Base-by-base conservation (phyloP, 495 filamentous ascomycete species). In the Penicillium salamii region DNA sequence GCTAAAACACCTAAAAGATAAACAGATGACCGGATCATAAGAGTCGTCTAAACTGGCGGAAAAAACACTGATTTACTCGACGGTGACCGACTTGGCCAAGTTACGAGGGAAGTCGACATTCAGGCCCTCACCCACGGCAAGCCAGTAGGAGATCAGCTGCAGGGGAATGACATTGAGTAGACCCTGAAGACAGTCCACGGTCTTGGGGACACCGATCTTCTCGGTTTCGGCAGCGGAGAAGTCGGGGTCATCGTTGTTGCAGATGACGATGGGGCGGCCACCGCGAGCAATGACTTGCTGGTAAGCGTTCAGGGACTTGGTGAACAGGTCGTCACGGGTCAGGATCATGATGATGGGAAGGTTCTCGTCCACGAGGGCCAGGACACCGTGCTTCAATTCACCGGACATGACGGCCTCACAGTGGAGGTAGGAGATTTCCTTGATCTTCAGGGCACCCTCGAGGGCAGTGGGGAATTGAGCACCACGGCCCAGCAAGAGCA, bases 391-490 rank as follows among this genome's bases (percentile, higher is more conserved):
- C 78, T 98, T 98, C 55, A 98, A 74, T 74, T 98, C 93, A 66
- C 93, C 93, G 50, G 93, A 97, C 93, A 98, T 98, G 70, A 98
- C 93, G 62, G 93, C 93, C 76, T 98, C 93, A 69, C 93, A 98
- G 69, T 98, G 93, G 42, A 98, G 87, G 69, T 98, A 98, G 37
- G 93, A 97, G 57, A 98, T 98, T 75, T 98, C 93, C 81, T 98
- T 98, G 66, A 98, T 98, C 78, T 98, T 98, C 29, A 98, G 79
- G 39, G 93, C 93, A 66, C 93, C 93, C 76, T 98, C 93, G 34
- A 98, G 85, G 15, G 93, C 93, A 58, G 93, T 98, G 41, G 93
- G 91, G 71, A 91, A 96, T 70, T 98, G 93, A 61, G 90, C 89
- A 53, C 93, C 93, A 71, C 93, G 87, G 40, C 93, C 93, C 42